Percentiles rank a stretch among this genome's conserved stretches.
Evolutionary conservation across 2,329 filamentous ascomycete genomes (phyloP).

Genomic region (Aaosphaeria pasadenensis): DNA sequence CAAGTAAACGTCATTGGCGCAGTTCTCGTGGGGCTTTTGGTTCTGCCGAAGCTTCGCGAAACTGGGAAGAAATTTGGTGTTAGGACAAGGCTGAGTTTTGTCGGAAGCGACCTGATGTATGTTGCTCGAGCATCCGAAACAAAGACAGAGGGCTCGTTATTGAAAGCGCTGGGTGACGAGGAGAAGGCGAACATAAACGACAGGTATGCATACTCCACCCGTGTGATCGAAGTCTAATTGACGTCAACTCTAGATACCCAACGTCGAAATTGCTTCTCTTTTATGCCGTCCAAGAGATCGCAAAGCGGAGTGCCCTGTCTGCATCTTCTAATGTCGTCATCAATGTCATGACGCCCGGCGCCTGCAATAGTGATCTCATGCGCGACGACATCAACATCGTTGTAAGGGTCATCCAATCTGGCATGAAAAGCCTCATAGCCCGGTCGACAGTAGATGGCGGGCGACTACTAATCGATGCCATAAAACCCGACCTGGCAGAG

Average conservation of each 20-base stretch:
- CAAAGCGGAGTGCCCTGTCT: constrained; percentile 11
- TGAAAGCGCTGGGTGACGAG: constrained; percentile 17
- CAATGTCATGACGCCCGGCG: constrained; percentile 24
- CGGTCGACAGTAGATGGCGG: constrained; percentile 19
- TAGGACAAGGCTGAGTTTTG: constrained; percentile 20
- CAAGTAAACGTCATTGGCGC: constrained; percentile 21
- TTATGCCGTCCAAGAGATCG: constrained; percentile 18
- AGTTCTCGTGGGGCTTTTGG: constrained; percentile 15
- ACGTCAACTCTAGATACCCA: constrained; percentile 9
- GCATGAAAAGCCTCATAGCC: constrained; percentile 8
- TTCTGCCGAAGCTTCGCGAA: constrained; percentile 27
- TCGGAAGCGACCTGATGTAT: constrained; percentile 25
- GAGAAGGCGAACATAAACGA: constrained; percentile 8
- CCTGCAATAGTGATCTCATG: constrained; percentile 23
- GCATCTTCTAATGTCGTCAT: constrained; percentile 23
- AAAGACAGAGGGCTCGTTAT: constrained; percentile 10
- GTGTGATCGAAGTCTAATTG: not conserved
- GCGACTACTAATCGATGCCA: constrained; percentile 16
- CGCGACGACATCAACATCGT: constrained; percentile 14
- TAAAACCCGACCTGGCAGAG: constrained; percentile 6
- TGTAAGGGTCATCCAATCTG: too few species aligned
- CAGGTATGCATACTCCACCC: constrained; percentile 5
- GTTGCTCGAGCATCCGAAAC: constrained; percentile 18
- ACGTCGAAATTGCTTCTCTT: constrained; percentile 26
- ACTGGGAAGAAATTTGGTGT: constrained; percentile 10